phyloP scores from a whole-genome alignment of 768 basidiomycete species.

The Panellus pusillus region DNA sequence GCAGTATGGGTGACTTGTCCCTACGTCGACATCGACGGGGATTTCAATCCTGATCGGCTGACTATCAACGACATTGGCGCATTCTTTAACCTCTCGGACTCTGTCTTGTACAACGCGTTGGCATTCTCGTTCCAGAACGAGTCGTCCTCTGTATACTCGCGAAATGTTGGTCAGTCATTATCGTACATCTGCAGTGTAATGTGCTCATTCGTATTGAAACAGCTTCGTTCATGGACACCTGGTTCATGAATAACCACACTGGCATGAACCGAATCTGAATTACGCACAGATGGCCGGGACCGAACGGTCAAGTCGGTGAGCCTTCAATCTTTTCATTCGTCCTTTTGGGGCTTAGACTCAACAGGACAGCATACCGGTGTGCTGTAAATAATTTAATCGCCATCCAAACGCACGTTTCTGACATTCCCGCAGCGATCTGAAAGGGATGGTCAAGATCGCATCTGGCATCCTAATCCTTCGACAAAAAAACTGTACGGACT shows the following conservation, averaged over 20 bases:
- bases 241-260: constrained; percentile 60
- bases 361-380: constrained; percentile 52
- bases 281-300: constrained; percentile 54
- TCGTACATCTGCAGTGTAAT: background rate
- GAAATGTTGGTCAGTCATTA: constrained; percentile 35
- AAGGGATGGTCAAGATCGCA: constrained; percentile 56
- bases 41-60: constrained; percentile 64
- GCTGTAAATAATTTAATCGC: constrained; percentile 38
- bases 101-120: constrained; percentile 60
- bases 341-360: constrained; percentile 26
- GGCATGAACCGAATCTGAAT: constrained; percentile 63
- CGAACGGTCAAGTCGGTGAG: constrained; percentile 32
- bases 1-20: constrained; percentile 60
- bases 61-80: constrained; percentile 54
- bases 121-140: constrained; percentile 49
- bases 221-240: constrained; percentile 50
- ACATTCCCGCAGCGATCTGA: constrained; percentile 49
- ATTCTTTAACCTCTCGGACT: constrained; percentile 57
- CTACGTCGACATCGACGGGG: constrained; percentile 57
- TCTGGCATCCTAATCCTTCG: constrained; percentile 55
- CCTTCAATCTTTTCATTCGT: background rate
- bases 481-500: constrained; percentile 46
- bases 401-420: background rate
- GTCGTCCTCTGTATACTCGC: constrained; percentile 40
- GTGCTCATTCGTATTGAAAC: constrained; percentile 2